Percentiles rank a stretch among this genome's conserved stretches.
phyloP scores from a whole-genome alignment of 1,139 yeast species.

The Debaryomyces psychrophilus region DNA sequence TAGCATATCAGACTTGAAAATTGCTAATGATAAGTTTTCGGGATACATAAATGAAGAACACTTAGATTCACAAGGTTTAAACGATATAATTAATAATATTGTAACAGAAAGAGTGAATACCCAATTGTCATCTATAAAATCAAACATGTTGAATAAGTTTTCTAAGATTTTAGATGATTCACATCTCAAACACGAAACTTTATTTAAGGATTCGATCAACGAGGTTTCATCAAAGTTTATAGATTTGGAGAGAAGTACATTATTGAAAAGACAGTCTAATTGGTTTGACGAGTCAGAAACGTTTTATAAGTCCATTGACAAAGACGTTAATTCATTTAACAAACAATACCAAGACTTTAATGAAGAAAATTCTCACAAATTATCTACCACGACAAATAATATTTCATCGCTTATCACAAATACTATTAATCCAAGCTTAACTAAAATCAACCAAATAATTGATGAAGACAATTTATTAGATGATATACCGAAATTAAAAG shows the following conservation, averaged over 20 bases:
- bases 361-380: constrained; percentile 11
- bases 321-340: constrained; percentile 10
- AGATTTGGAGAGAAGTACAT: constrained; percentile 8
- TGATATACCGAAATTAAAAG: constrained; percentile 4
- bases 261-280: constrained; percentile 15
- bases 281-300: constrained; percentile 15
- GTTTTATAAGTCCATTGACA: constrained; percentile 8
- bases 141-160: constrained; percentile 12
- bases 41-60: constrained; percentile 19
- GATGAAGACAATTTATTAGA: constrained; percentile 3
- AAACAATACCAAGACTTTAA: constrained; percentile 9
- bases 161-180: constrained; percentile 13
- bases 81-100: constrained; percentile 8
- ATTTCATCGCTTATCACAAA: constrained; percentile 12
- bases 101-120: constrained; percentile 12
- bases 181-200: constrained; percentile 11
- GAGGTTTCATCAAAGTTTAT: constrained; percentile 15
- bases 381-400: constrained; percentile 13
- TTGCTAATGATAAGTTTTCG: constrained; percentile 20
- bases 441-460: constrained; percentile 4
- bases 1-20: constrained; percentile 17
- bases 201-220: constrained; percentile 14
- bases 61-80: constrained; percentile 11
- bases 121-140: constrained; percentile 12
- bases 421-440: constrained; percentile 12